Base-by-base conservation (phyloP, 208 protist species). In the Angomonas deanei region DNA sequence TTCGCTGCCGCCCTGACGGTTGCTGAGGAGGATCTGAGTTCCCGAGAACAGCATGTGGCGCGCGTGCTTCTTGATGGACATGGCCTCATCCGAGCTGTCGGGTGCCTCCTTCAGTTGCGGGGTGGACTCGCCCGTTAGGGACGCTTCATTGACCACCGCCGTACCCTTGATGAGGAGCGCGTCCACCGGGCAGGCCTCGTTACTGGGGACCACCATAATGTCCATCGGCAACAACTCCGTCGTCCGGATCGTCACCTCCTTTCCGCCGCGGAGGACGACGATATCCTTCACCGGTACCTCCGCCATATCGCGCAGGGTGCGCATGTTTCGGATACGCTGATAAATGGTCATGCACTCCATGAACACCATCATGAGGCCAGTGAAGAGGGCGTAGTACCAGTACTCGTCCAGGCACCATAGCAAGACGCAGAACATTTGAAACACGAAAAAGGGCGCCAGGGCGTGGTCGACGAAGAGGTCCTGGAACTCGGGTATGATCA, bases 41-140 rank as follows among this genome's bases (percentile, higher is more conserved):
- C 97, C 97, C 15, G 85, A 91, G 74, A 94, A 98, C 4, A 99
- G 77, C 53, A 98, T 84, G 70, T 98, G 86, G 3, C 76, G 77
- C 33, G 77, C 77, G 71, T 98, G 89, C 53, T 92, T 93, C 56
- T 97, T 96, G 34, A 84, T 74, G 54, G 82, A 84, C 27, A 97
- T 81, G 30, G 38, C 19, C 31, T 84, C 54, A 46, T 93, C 75
- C 13, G 74, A 61, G 65, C 80, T 66, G 63, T 96, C 89, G 2
- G 91, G 71, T 2, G 82, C 78, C 70, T 96, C 94, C 76, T 99
- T 99, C 17, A 97, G 70, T 72, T 98, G 97, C 31, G 98, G 98
- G n/a, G 97, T 98, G 2, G 96, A 98, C 81, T 99, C 98, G 42
- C 98, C 98, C 10, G 98, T 99, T n/a, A 99, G 80, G 59, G 98